Base-by-base conservation (phyloP, 306 rosid genomes). In the Inga laurina region DNA sequence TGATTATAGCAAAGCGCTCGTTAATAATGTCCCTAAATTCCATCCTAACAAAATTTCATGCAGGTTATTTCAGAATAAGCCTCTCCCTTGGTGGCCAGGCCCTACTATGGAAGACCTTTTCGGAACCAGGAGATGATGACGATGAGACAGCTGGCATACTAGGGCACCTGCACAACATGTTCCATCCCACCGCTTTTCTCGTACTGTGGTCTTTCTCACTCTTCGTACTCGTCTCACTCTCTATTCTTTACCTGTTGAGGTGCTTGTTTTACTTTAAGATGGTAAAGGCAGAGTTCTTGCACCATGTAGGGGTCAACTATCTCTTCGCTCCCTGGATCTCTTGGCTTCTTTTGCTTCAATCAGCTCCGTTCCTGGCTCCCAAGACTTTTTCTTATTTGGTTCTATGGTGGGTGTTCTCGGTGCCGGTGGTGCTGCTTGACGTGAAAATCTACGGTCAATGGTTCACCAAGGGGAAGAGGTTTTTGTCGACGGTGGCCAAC, bases 11-110 rank as follows among this genome's bases (percentile, higher is more conserved):
- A 41, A 84, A 75, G n/a, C 79, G 73, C 19, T 77, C 27, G 8
- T 9, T 88, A 54, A 18, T 82, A 45, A 74, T 7, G 76, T 83
- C 83, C 66, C n/a, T 86, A 22, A 68, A 41, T 30, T 65, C 88
- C 9, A 59, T 90, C 12, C 70, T 92, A 74, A 88, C 75, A 6
- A 87, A 83, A 75, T 76, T 92, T 34, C 93, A 88, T 72, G 93
- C 96, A 69, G 93, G 93, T 79, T 90, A 88, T 75, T 92, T 92
- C 89, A 84, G 91, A 72, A 92, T 92, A 81, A 92, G 90, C 76
- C 84, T 92, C 52, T 84, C 96, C 44, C 80, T 92, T 0, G 92
- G 91, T 56, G 90, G 91, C 35, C 93, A 92, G 77, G 89, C 93
- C 62, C 66, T 92, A 34, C 59, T 90, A 30, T 92, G 93, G 93